Evolutionary conservation across 805 yeast species (phyloP).

Genomic region (Teunomyces lycoperdinae): DNA sequence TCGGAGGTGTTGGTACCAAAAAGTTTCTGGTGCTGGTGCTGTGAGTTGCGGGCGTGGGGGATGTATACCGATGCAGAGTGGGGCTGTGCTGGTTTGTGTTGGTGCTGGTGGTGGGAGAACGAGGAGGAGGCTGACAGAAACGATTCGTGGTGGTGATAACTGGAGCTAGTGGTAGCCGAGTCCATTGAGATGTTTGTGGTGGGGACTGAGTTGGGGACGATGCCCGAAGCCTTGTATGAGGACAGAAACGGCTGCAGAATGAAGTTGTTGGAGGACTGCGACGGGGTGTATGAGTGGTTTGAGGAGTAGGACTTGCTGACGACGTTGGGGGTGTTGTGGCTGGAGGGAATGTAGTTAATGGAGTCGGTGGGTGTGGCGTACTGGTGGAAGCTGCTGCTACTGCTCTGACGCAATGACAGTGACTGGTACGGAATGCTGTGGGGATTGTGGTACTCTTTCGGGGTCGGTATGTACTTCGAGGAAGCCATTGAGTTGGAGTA

Average conservation of each 20-base stretch:
- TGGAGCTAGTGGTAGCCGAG: constrained; percentile 27
- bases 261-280: constrained; percentile 9
- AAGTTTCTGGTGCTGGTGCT: constrained; percentile 13
- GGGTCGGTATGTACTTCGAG: constrained; percentile 2
- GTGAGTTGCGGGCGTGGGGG: constrained; percentile 6
- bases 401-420: constrained; percentile 4
- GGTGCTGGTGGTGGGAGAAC: constrained; percentile 14
- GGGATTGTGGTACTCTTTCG: constrained; percentile 5
- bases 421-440: constrained; percentile 7
- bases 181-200: constrained; percentile 54
- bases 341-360: constrained; percentile 35
- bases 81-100: constrained; percentile 11
- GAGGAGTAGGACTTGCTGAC: constrained; percentile 43
- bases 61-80: constrained; percentile 26
- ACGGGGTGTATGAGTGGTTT: constrained; percentile 36
- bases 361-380: constrained; percentile 12
- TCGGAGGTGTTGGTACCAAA: constrained; percentile 8
- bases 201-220: constrained; percentile 41
- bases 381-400: constrained; percentile 7
- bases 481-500: constrained; percentile 14
- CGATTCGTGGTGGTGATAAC: neutral
- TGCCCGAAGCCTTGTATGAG: constrained; percentile 9
- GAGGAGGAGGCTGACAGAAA: constrained; percentile 8
- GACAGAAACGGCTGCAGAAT: constrained; percentile 6
- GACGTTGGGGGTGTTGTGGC: constrained; percentile 45